phyloP scores from a whole-genome alignment of 345 rosid genomes.

The Brassica incana region DNA sequence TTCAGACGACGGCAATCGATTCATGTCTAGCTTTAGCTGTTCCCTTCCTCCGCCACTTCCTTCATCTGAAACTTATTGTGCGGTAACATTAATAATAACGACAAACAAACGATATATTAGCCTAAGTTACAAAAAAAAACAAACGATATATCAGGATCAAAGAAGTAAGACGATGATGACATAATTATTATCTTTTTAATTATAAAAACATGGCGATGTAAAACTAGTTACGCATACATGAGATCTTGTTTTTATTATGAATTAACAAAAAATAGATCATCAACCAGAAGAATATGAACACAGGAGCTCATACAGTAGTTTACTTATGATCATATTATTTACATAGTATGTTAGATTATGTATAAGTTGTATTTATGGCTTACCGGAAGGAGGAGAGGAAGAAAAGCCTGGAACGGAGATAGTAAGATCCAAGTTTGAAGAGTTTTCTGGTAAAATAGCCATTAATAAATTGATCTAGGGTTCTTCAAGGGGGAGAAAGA shows the following conservation, averaged over 20 bases:
- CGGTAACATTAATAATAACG: constrained; percentile 20
- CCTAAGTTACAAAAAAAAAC: too few relatives aligned
- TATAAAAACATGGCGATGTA: not conserved
- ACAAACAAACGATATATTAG: not conserved
- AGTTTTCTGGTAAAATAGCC: not conserved
- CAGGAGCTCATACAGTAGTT: not conserved
- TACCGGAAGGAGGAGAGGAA: constrained; percentile 64
- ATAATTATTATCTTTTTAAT: not conserved
- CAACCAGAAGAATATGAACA: constrained; percentile 7
- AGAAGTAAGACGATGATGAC: not conserved
- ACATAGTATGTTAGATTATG: not conserved
- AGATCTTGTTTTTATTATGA: constrained; percentile 2
- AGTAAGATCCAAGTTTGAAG: constrained; percentile 65
- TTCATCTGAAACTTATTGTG: constrained; percentile 49
- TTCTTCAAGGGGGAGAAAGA: not conserved
- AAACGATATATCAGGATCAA: not conserved
- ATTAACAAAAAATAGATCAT: not conserved
- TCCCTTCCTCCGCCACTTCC: constrained; percentile 54
- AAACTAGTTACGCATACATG: not conserved
- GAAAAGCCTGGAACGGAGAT: constrained; percentile 84
- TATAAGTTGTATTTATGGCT: not conserved
- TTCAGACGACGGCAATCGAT: constrained; percentile 37
- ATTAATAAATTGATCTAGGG: not conserved
- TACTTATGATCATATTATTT: constrained; percentile 2
- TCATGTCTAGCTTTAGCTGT: constrained; percentile 41